Base-by-base conservation (phyloP, 2,329 filamentous ascomycete genomes). In the Xylariaceae sp. region DNA sequence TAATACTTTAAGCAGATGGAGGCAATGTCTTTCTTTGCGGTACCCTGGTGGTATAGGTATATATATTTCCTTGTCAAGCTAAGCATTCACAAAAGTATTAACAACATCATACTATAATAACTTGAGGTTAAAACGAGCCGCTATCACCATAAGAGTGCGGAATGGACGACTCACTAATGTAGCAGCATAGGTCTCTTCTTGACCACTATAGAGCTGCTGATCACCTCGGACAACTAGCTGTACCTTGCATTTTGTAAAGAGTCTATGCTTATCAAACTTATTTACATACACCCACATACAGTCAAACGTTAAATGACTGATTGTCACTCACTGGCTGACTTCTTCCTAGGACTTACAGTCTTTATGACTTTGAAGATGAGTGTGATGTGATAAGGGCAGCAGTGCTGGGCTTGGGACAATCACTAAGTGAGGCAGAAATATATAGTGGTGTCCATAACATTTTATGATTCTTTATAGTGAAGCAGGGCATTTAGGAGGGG, bases 241-340 rank as follows among this genome's bases (percentile, higher is more conserved):
- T n/a, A 29, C 47, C 3, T 50, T 50, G 29, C 40, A 50, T 29
- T 44, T 50, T 2, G 16, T 16, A 8, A n/a, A 36, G 6, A 26
- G 26, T 1, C 40, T 40, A 12, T 37, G 39, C 16, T 39, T 43
- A 16, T 50, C 29, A n/a, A 50, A 50, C 30, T 50, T 50, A 19
- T 50, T 43, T 2, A 50, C 39, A 19, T 43, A 50, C 18, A 50
- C 47, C 47, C 47, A 50, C 40, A 50, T 43, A 18, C 39, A 50
- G 30, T 50, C 47, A 10, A 50, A 40, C 1, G 13, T 22, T 16
- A 22, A 36, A n/a, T n/a, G n/a, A n/a, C n/a, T n/a, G n/a, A n/a
- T n/a, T 2, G 21, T 36, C 5, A 39, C 40, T 8, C 10, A 3
- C 1, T 10, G 6, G 6, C 5, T 3, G 0, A 12, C 30, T 32